Conservation (phyloP, 1,139 yeast genomes). For the Blastobotrys indianensis region DNA sequence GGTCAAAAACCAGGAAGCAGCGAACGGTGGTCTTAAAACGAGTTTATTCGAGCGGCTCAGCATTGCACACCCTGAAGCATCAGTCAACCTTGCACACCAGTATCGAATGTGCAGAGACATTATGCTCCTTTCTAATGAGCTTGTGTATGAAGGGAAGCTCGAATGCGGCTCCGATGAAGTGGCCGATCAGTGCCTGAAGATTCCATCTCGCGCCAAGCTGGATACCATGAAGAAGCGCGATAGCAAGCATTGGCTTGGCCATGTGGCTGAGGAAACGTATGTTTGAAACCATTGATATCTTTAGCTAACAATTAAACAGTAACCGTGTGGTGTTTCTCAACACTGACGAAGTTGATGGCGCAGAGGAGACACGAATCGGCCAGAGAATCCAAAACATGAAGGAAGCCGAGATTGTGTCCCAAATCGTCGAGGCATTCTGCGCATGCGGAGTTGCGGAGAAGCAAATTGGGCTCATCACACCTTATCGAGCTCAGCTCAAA, state of each 20-base stretch:
- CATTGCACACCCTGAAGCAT: constrained; percentile 63
- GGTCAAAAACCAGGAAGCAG: constrained; percentile 51
- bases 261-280: constrained; percentile 39
- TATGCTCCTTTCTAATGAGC: constrained; percentile 71
- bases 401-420: constrained; percentile 63
- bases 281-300: constrained; percentile 6
- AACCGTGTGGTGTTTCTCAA: constrained; percentile 68
- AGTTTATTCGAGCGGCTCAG: constrained; percentile 73
- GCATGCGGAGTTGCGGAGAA: constrained; percentile 54
- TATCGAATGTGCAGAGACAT: constrained; percentile 91
- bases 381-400: constrained; percentile 66
- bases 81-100: constrained; percentile 71
- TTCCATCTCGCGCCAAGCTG: constrained; percentile 37
- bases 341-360: constrained; percentile 58
- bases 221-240: constrained; percentile 15
- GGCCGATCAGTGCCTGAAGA: constrained; percentile 47
- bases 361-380: constrained; percentile 50
- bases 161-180: constrained; percentile 68
- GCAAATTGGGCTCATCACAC: constrained; percentile 80
- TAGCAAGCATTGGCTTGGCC: constrained; percentile 40
- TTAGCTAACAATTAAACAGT: constrained; percentile 13
- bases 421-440: constrained; percentile 55
- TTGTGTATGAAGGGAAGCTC: constrained; percentile 69
- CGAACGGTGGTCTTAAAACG: constrained; percentile 57
- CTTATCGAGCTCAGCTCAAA: constrained; percentile 75